phyloP scores from a whole-genome alignment of 2,329 filamentous ascomycete genomes.

The Talaromyces piceae region DNA sequence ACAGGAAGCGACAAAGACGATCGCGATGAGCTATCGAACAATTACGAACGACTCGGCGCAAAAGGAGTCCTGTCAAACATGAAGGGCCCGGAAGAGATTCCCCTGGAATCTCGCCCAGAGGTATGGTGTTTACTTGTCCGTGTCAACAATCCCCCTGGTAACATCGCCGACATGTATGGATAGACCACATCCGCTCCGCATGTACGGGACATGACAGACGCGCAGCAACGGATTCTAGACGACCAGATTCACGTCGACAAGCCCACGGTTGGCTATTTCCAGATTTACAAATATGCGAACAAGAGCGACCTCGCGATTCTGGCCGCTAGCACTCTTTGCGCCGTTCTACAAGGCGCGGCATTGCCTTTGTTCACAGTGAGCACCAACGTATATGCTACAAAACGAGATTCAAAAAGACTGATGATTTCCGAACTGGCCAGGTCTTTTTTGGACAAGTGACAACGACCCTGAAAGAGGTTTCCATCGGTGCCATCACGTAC shows the following conservation, averaged over 20 bases:
- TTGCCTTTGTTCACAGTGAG: slow-evolving; percentile 69
- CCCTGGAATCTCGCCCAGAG: not conserved
- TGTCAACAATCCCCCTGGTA: not conserved
- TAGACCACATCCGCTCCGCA: not conserved
- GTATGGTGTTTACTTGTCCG: not conserved
- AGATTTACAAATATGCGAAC: slow-evolving; percentile 64
- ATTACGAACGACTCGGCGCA: not conserved
- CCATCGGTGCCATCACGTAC: slow-evolving; percentile 42
- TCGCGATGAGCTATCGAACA: not conserved
- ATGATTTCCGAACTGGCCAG: too few species aligned
- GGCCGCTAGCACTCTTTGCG: slow-evolving; percentile 51
- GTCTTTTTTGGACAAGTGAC: slow-evolving; percentile 69
- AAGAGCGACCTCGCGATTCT: slow-evolving; percentile 59
- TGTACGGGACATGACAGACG: not conserved
- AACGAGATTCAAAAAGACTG: too few species aligned
- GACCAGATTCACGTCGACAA: slow-evolving; percentile 58
- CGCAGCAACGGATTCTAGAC: not conserved
- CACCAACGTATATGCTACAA: not conserved
- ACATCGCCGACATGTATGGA: not conserved
- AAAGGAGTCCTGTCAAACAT: not conserved
- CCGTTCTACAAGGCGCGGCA: slow-evolving; percentile 65
- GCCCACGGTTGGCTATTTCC: slow-evolving; percentile 55
- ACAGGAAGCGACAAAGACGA: not conserved
- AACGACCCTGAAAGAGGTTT: slow-evolving; percentile 60
- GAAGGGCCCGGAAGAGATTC: not conserved